Evolutionary conservation across 306 rosid genomes (phyloP), one percentile per base, ranked within the genome.

Genomic region (Trifolium fragiferum): DNA sequence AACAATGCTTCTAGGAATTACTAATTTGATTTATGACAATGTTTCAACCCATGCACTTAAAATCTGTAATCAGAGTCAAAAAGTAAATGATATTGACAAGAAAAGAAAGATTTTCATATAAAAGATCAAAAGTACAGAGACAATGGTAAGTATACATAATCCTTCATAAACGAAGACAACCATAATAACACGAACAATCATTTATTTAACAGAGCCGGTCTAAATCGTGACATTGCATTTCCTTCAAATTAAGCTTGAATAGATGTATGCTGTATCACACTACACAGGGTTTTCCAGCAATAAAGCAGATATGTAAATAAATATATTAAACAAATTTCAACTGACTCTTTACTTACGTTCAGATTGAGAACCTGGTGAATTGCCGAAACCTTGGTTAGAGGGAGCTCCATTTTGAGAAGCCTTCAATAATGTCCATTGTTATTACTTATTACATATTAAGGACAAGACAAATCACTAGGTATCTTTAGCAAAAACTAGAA

Each of bases 321-420:
- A 71, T 57, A 76, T 44, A 70, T 81, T 33, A 23, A 30, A 30
- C 33, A 30, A 46, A 59, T 71, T 53, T 61, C 69, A 71, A 75
- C 68, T 10, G 62, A 78, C 57, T 73, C 58, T 21, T 68, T 67
- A 68, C 85, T 75, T 80, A 81, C 90, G 2, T 27, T 55, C 32
- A 81, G 89, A 84, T 85, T 84, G 95, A 74, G 87, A 84, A 67
- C 87, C 90, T n/a, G 79, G 33, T 12, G 86, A 77, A 77, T 62
- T 70, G 61, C 81, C 82, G 27, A 74, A 47, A 70, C 82, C 82
- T 73, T 82, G 97, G 82, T 78, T 84, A 74, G 67, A 78, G 50
- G 90, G 86, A 73, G 90, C 83, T 85, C 99, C 99, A 78, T 92
- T 95, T 84, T 86, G 92, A 78, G 86, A 87, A 80, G 72, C 88